A percentile compares a stretch with the other conserved stretches of the same genome.
Conservation (phyloP, 2,329 filamentous ascomycete genomes). For the Scopulariopsis brevicaulis region DNA sequence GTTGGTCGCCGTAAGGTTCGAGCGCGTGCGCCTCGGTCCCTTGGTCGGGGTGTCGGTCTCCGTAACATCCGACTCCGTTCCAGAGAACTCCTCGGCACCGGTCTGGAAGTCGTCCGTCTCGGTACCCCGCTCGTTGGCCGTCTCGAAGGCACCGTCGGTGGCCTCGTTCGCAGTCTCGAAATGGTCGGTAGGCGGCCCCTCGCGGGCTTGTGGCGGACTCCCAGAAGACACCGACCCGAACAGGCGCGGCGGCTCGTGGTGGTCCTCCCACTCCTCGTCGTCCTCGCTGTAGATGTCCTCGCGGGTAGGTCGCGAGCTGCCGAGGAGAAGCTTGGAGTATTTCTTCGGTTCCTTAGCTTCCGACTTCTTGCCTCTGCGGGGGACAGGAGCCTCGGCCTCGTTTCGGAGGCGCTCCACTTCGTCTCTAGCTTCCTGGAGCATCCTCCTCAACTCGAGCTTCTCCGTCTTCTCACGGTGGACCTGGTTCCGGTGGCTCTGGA, state of each 20-base stretch:
- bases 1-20: conserved; percentile 25
- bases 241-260: conserved; percentile 30
- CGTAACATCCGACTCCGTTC: conserved; percentile 63
- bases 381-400: conserved; percentile 31
- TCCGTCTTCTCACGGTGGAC: conserved; percentile 98
- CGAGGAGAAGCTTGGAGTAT: conserved; percentile 53
- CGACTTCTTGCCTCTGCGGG: conserved; percentile 50
- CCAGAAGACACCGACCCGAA: conserved; percentile 29
- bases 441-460: conserved; percentile 87
- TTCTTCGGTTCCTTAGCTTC: conserved; percentile 69
- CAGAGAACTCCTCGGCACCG: conserved; percentile 67
- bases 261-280: conserved; percentile 86
- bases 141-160: conserved; percentile 49
- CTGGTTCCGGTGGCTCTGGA: conserved; percentile 88
- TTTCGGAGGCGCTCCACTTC: conserved; percentile 67
- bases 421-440: conserved; percentile 90
- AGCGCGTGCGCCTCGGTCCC: conserved; percentile 24
- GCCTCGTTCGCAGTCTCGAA: conserved; percentile 78
- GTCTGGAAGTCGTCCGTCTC: conserved; percentile 96
- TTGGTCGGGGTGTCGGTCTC: conserved; percentile 63
- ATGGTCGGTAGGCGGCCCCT: conserved; percentile 36
- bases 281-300: conserved; percentile 74
- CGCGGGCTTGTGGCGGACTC: conserved; percentile 15
- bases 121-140: conserved; percentile 67
- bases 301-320: conserved; percentile 58